These are phyloP conservation scores for Neofusicoccum kwambonambiense DNA, from an alignment of 2,329 filamentous ascomycete species.

Conservation along the genomic window DNA sequence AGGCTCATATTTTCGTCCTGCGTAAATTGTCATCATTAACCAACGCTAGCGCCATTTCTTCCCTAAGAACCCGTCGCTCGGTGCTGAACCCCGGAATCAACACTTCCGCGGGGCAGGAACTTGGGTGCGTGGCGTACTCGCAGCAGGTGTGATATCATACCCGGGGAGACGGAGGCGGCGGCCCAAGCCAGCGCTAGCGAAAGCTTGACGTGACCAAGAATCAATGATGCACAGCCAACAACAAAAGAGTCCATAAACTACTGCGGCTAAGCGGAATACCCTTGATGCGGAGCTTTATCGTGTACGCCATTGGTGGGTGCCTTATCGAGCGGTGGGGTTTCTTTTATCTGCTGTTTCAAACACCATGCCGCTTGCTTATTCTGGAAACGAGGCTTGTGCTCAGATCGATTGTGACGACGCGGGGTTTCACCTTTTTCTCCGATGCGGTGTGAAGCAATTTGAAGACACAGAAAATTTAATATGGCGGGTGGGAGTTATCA, in stretches of 20 bases:
- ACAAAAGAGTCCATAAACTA: not conserved
- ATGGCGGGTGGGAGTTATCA: no score
- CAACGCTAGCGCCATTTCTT: not conserved
- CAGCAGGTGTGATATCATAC: slow-evolving; percentile 4
- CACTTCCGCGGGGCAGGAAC: not conserved
- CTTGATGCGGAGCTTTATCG: not conserved
- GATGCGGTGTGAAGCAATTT: no score
- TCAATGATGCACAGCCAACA: not conserved
- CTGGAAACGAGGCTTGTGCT: no score
- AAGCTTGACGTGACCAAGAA: slow-evolving; percentile 9
- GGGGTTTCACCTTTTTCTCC: no score
- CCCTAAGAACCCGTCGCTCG: not conserved
- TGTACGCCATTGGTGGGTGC: not conserved
- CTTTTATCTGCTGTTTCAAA: no score
- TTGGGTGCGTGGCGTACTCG: no score
- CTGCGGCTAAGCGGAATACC: not conserved
- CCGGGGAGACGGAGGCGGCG: not conserved
- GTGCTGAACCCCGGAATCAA: not conserved
- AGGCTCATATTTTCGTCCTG: not conserved
- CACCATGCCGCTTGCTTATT: no score
- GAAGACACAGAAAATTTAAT: no score
- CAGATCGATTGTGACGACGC: no score
- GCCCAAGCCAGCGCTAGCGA: not conserved
- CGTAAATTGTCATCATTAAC: slow-evolving; percentile 2
- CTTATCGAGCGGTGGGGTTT: no score